Evolutionary conservation across 2,329 filamentous ascomycete species (phyloP), one percentile per base, ranked within the genome.

Genomic region (Canariomyces notabilis): DNA sequence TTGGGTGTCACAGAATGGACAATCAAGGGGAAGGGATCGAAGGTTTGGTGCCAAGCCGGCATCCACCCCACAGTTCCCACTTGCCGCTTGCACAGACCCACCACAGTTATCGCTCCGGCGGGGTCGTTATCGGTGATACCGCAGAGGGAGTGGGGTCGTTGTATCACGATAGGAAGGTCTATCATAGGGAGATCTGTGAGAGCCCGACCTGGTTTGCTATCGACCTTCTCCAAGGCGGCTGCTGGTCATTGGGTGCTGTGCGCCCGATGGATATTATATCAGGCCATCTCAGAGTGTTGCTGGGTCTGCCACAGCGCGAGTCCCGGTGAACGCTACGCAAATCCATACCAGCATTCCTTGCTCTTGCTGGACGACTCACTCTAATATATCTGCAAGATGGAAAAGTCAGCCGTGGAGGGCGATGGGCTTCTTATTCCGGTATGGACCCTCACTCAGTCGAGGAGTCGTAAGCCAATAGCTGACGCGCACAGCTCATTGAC

Each of bases 401-500:
- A 64, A 38, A 64, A 62, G 37, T 59, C 63, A 39, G 61, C 61
- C 7, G 61, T 63, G 6, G 48, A 62, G 46, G 52, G 49, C 22
- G 56, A 59, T 16, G 61, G 60, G 18, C 60, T 63, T 22, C 37
- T 62, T 50, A 63, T 63, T 52, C 61, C 61, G 43, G 51, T 59
- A 53, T 18, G 29, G n/a, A 34, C 34, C 18, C 38, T 39, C 32
- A 29, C 34, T 23, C 31, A n/a, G 19, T 18, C 7, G 6, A 21
- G 15, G 44, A 22, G 22, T 23, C n/a, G 14, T 8, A 26, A 16
- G 40, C 22, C 29, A 11, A 38, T 37, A 5, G 43, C 50, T 53
- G 29, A 59, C 53, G 35, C 4, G 8, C 29, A 15, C 57, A 89
- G 85, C 75, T 89, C 57, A 86, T 90, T 61, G 82, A 94, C 72